Conservation (phyloP, 169 alveolate genomes). For the Cyclospora cayetanensis region DNA sequence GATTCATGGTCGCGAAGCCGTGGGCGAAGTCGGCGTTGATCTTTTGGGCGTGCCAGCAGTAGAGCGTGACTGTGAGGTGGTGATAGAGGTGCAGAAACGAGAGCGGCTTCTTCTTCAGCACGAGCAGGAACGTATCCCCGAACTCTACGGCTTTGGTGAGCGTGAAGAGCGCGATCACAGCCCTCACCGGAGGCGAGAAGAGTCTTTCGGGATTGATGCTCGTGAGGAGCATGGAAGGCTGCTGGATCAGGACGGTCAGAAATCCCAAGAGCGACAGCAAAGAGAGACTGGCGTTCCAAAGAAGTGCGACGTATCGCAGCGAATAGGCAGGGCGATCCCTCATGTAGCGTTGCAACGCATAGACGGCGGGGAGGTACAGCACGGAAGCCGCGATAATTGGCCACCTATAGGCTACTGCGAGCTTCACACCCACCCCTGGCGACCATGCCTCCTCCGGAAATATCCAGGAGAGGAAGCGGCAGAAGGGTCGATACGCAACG, state of each 20-base stretch:
- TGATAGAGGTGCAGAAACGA: slow-evolving; percentile 80
- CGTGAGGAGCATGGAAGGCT: slow-evolving; percentile 42
- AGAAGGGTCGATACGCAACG: slow-evolving; percentile 21
- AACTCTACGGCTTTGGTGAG: slow-evolving; percentile 79
- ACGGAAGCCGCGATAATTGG: slow-evolving; percentile 65
- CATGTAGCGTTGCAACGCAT: slow-evolving; percentile 71
- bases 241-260: slow-evolving; percentile 45
- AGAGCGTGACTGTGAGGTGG: slow-evolving; percentile 80
- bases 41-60: slow-evolving; percentile 80
- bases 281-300: slow-evolving; percentile 62
- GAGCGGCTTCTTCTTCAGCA: slow-evolving; percentile 76
- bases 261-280: slow-evolving; percentile 59
- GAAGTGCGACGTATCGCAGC: slow-evolving; percentile 18
- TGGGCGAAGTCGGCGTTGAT: slow-evolving; percentile 79
- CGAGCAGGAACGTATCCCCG: slow-evolving; percentile 80
- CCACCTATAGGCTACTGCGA: slow-evolving; percentile 66
- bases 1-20: slow-evolving; percentile 79
- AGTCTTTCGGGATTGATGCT: slow-evolving; percentile 53
- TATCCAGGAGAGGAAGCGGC: background rate
- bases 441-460: slow-evolving; percentile 50
- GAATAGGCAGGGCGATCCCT: slow-evolving; percentile 55
- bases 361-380: slow-evolving; percentile 77
- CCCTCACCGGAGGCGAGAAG: slow-evolving; percentile 72
- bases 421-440: slow-evolving; percentile 77
- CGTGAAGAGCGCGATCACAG: slow-evolving; percentile 78